phyloP scores from a whole-genome alignment of 352 stramenopile species.

The Globisporangium nodosum region DNA sequence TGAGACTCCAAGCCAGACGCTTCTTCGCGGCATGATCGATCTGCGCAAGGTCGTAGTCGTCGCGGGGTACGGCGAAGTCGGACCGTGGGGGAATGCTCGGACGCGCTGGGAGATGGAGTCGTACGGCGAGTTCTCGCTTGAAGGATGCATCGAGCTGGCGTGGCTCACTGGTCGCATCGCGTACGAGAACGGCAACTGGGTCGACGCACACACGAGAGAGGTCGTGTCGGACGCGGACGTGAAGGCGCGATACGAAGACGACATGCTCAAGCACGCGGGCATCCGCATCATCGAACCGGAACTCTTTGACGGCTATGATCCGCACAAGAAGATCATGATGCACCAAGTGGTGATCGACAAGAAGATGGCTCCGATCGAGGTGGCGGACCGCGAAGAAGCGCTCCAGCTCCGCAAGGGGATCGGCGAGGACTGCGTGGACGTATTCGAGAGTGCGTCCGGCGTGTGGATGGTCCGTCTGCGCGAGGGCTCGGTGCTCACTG shows the following conservation, averaged over 20 bases:
- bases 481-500: constrained; percentile 78
- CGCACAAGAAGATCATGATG: constrained; percentile 82
- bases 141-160: constrained; percentile 85
- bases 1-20: constrained; percentile 24
- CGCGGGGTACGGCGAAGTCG: constrained; percentile 83
- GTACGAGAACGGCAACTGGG: constrained; percentile 80
- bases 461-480: constrained; percentile 82
- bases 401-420: constrained; percentile 74
- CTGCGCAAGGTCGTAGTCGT: constrained; percentile 81
- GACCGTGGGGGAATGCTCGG: constrained; percentile 79
- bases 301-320: constrained; percentile 86
- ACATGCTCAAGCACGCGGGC: constrained; percentile 68
- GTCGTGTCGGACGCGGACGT: constrained; percentile 68
- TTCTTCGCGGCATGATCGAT: constrained; percentile 74
- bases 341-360: constrained; percentile 87
- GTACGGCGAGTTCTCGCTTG: constrained; percentile 84
- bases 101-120: constrained; percentile 90
- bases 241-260: constrained; percentile 80
- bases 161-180: constrained; percentile 82
- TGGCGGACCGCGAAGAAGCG: constrained; percentile 78
- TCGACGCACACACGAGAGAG: constrained; percentile 79
- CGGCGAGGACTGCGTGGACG: constrained; percentile 77
- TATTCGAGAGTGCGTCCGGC: constrained; percentile 63
- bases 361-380: constrained; percentile 85
- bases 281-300: constrained; percentile 85